A percentile compares a stretch with the other conserved stretches of the same genome.
phyloP scores from a whole-genome alignment of 2,329 filamentous ascomycete genomes.

The Colletotrichum godetiae region DNA sequence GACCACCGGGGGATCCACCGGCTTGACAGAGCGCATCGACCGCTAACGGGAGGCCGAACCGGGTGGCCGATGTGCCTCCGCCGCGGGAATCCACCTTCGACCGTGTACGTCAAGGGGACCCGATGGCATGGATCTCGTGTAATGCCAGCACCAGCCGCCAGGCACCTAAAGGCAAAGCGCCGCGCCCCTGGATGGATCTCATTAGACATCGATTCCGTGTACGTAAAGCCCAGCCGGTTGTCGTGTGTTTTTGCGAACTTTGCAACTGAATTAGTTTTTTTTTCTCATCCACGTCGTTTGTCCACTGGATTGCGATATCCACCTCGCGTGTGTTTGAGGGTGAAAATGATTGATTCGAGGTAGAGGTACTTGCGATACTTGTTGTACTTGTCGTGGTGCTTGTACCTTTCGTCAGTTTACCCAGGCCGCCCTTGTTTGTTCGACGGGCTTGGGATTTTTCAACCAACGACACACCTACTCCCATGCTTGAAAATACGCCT shows the following conservation, averaged over 20 bases:
- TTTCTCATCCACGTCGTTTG: slow-evolving; percentile 14
- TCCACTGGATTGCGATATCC: slow-evolving; percentile 23
- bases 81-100: slow-evolving; percentile 25
- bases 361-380: slow-evolving; percentile 31
- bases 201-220: slow-evolving; percentile 38
- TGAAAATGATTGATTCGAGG: background rate
- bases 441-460: background rate
- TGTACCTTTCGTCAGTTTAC: slow-evolving; percentile 10
- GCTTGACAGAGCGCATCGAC: slow-evolving; percentile 20
- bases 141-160: slow-evolving; percentile 31
- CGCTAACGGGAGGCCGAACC: slow-evolving; percentile 35
- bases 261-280: slow-evolving; percentile 24
- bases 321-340: slow-evolving; percentile 9
- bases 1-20: slow-evolving; percentile 28
- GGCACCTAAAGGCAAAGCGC: slow-evolving; percentile 36
- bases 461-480: background rate
- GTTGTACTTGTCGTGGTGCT: background rate
- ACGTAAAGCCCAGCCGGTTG: slow-evolving; percentile 36
- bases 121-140: slow-evolving; percentile 34
- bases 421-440: slow-evolving; percentile 6
- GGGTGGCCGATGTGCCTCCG: slow-evolving; percentile 34
- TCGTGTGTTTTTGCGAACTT: slow-evolving; percentile 23
- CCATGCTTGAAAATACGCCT: background rate
- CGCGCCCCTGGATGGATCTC: slow-evolving; percentile 35
- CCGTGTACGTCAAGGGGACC: slow-evolving; percentile 37